Conservation (phyloP, 78 protist genomes). For the Acrasis kona region DNA sequence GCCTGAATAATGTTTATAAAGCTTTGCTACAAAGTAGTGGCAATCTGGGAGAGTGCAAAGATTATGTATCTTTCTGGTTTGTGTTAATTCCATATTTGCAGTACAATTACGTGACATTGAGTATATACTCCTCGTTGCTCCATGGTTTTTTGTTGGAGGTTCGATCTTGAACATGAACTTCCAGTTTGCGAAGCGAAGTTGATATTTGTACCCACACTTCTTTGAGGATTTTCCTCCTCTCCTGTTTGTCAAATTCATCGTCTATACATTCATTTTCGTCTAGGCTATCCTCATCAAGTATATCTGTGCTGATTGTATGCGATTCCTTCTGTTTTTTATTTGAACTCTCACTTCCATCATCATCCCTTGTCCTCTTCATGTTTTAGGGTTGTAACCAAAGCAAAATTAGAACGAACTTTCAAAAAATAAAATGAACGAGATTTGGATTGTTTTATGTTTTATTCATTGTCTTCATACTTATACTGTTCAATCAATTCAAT, state of each 20-base stretch:
- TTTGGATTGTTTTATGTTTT: no score
- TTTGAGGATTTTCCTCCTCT: neutral
- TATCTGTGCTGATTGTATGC: neutral
- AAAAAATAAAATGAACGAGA: no score
- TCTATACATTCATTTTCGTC: neutral
- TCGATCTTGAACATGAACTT: neutral
- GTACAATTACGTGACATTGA: neutral
- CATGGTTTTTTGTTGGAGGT: neutral
- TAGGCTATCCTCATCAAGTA: neutral
- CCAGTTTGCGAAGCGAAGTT: neutral
- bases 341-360: no score
- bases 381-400: no score
- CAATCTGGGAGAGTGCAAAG: neutral
- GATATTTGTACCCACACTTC: neutral
- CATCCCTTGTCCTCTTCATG: no score
- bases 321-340: neutral
- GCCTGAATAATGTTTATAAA: neutral
- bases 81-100: neutral
- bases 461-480: no score
- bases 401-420: no score
- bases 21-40: neutral
- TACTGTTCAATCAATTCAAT: no score
- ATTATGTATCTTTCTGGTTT: neutral
- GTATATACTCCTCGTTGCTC: neutral
- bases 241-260: neutral